phyloP scores from a whole-genome alignment of 257 asterid genomes.

The Plantago elongata region DNA sequence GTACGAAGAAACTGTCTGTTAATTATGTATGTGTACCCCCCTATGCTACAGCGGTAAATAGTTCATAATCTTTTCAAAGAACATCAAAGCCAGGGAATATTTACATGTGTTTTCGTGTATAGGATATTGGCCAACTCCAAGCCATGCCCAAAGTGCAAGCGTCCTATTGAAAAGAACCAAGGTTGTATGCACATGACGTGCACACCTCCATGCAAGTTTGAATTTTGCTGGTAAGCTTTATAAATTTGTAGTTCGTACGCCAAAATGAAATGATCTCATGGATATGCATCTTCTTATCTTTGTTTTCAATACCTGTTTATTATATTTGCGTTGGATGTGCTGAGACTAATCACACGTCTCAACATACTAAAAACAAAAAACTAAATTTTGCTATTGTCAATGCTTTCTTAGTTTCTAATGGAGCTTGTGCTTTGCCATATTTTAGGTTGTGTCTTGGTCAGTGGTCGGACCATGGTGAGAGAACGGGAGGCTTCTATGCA shows the following conservation, averaged over 20 bases:
- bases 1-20: no score
- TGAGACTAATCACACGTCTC: slow-evolving; percentile 4
- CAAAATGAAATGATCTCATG: no score
- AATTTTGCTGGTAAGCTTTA: slow-evolving; percentile 87
- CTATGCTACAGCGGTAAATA: no score
- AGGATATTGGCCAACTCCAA: slow-evolving; percentile 99
- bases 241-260: no score
- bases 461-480: slow-evolving; percentile 99
- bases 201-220: slow-evolving; percentile 99
- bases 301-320: slow-evolving; percentile 16
- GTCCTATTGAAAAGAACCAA: slow-evolving; percentile 99
- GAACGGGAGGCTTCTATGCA: slow-evolving; percentile 98
- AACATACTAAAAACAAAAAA: slow-evolving; percentile 11
- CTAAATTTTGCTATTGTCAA: slow-evolving; percentile 1
- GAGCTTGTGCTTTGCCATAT: slow-evolving; percentile 6
- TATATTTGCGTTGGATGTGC: neutral
- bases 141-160: slow-evolving; percentile 99
- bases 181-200: slow-evolving; percentile 99
- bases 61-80: no score
- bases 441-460: slow-evolving; percentile 92
- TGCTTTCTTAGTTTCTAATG: slow-evolving; percentile 1
- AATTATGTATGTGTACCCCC: no score
- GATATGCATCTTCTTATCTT: no score
- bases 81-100: neutral
- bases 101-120: slow-evolving; percentile 20